These are phyloP conservation scores for Lenzites betulinus DNA, from an alignment of 768 basidiomycete genomes.

Conservation along the genomic window DNA sequence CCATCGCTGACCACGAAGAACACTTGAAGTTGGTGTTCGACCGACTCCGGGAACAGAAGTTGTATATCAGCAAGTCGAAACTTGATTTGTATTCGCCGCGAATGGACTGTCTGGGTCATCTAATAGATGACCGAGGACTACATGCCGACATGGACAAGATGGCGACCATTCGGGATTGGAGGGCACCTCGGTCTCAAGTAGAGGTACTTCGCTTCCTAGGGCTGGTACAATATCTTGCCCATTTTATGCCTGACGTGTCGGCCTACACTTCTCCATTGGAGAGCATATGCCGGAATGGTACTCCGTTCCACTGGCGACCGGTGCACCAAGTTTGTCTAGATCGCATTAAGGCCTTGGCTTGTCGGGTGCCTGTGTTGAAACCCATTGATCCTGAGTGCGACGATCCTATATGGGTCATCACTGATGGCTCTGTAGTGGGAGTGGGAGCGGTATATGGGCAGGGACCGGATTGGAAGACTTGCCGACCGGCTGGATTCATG, in stretches of 20 bases:
- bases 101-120: constrained; percentile 43
- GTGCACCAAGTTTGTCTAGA: constrained; percentile 32
- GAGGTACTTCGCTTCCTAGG: constrained; percentile 44
- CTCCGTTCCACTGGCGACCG: no score
- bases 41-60: constrained; percentile 26
- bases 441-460: constrained; percentile 29
- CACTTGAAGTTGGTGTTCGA: constrained; percentile 38
- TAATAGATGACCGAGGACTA: constrained; percentile 42
- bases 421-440: constrained; percentile 23
- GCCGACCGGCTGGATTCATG: constrained; percentile 32
- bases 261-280: constrained; percentile 36
- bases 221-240: constrained; percentile 40
- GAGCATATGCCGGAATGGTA: constrained; percentile 15
- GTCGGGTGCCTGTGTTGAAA: constrained; percentile 16
- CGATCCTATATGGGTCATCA: constrained; percentile 27
- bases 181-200: constrained; percentile 33
- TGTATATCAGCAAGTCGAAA: constrained; percentile 40
- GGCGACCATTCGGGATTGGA: constrained; percentile 35
- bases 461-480: constrained; percentile 29
- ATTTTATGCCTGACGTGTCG: constrained; percentile 39
- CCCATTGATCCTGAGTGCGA: constrained; percentile 14
- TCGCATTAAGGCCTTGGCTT: constrained; percentile 17
- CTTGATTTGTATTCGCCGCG: constrained; percentile 33
- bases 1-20: constrained; percentile 40
- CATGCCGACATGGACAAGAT: constrained; percentile 42